These are phyloP conservation scores for Limnomonas spitsbergensis DNA, from an alignment of 139 green algal genomes.

Conservation along the genomic window DNA sequence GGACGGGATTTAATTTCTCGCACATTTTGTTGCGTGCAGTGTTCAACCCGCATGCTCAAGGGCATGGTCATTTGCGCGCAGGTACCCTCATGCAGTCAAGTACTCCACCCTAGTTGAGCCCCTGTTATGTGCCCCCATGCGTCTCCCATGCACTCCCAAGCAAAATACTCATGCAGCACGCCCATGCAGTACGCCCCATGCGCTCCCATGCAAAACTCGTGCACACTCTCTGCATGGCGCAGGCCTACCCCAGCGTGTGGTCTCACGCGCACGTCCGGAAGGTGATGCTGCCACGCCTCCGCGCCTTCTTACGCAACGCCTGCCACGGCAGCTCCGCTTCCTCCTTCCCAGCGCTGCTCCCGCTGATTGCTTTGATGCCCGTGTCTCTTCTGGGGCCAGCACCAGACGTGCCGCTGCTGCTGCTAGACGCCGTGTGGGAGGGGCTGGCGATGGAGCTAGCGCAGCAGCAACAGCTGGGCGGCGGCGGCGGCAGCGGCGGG, in stretches of 20 bases:
- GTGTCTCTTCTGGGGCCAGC: constrained; percentile 11
- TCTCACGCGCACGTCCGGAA: neutral
- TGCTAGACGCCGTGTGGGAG: constrained; percentile 24
- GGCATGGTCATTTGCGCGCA: no score
- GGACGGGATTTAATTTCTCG: no score
- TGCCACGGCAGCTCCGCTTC: constrained; percentile 57
- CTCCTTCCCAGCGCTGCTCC: constrained; percentile 66
- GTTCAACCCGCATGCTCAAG: no score
- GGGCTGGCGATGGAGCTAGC: neutral
- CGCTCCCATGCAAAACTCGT: neutral
- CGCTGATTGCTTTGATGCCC: constrained; percentile 57
- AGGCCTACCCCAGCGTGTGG: neutral
- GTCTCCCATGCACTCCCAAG: no score
- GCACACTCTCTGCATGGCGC: neutral
- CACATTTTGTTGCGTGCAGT: no score
- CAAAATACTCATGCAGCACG: neutral
- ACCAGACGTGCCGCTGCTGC: constrained; percentile 15
- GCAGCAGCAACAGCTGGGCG: no score
- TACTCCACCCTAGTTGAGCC: no score
- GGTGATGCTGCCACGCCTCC: constrained; percentile 62
- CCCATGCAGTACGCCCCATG: neutral
- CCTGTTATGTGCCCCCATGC: no score
- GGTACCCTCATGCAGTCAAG: no score
- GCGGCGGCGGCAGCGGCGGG: no score
- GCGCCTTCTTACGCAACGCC: constrained; percentile 58